Conservation (phyloP, 306 rosid genomes). For the Myrica gale region DNA sequence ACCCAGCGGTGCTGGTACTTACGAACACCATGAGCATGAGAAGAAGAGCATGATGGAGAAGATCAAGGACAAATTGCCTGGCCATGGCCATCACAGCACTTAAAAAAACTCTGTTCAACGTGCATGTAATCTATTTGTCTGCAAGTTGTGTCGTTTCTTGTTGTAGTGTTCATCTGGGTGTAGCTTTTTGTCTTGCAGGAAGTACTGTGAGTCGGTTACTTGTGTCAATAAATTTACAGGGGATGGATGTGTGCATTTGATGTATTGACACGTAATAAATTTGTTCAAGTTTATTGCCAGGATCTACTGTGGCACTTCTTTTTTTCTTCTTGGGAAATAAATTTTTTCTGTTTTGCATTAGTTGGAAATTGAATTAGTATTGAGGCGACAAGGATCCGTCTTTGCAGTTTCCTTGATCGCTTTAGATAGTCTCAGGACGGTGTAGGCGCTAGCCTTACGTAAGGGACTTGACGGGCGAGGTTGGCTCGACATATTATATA, state of each 20-base stretch:
- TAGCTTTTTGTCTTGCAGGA: neutral
- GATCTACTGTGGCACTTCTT: neutral
- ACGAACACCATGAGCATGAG: conserved; percentile 42
- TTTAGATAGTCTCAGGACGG: too few relatives aligned
- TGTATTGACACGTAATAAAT: neutral
- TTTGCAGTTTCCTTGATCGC: too few relatives aligned
- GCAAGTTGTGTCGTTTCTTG: neutral
- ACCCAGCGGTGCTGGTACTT: neutral
- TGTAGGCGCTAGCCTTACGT: too few relatives aligned
- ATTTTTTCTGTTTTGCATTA: neutral
- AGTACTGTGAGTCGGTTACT: too few relatives aligned
- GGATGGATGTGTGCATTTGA: neutral
- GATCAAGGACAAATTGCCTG: conserved; percentile 79
- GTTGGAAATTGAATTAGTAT: too few relatives aligned
- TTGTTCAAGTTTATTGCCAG: neutral
- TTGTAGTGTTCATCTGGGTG: neutral
- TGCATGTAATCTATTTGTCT: neutral
- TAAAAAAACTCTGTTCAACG: neutral
- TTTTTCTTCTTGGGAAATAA: neutral
- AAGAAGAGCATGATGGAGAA: conserved; percentile 65
- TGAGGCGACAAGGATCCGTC: too few relatives aligned
- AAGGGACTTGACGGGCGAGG: too few relatives aligned
- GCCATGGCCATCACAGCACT: conserved; percentile 61
- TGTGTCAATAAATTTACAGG: neutral
- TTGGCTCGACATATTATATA: too few relatives aligned